phyloP scores from a whole-genome alignment of 2,329 filamentous ascomycete genomes.

The Biscogniauxia mediterranea region DNA sequence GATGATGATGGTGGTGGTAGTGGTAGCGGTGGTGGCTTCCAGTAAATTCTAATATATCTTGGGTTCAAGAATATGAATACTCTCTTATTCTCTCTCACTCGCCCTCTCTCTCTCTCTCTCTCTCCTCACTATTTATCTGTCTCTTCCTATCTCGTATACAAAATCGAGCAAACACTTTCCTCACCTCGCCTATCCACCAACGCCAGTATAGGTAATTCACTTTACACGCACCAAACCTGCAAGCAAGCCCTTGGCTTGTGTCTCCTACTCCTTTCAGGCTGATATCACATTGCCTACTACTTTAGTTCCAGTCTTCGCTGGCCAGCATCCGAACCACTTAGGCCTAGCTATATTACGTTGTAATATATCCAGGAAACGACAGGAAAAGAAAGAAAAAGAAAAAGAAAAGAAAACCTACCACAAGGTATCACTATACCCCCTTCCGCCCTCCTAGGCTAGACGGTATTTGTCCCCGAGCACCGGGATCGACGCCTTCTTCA shows the following conservation, averaged over 20 bases:
- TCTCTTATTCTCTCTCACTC: background rate
- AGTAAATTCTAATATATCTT: background rate
- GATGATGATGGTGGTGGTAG: too few species aligned
- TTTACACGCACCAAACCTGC: background rate
- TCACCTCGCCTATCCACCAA: background rate
- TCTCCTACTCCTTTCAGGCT: conserved; percentile 17
- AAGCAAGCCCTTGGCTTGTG: background rate
- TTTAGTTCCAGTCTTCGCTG: conserved; percentile 4
- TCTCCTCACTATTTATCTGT: background rate
- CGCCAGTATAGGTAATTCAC: background rate
- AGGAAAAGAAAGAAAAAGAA: background rate
- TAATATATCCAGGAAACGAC: conserved; percentile 5
- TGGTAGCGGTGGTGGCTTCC: too few species aligned
- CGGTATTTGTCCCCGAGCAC: background rate
- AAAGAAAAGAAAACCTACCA: background rate
- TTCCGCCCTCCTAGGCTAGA: background rate
- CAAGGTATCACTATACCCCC: background rate
- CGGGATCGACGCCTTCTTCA: background rate
- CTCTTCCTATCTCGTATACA: background rate
- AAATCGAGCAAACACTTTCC: background rate
- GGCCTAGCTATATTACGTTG: conserved; percentile 16
- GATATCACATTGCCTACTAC: conserved; percentile 10
- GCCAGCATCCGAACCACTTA: conserved; percentile 19
- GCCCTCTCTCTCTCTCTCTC: background rate
- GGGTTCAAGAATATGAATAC: background rate